Conservation (phyloP, 2,329 filamentous ascomycete genomes). For the Apiospora pterosperma region DNA sequence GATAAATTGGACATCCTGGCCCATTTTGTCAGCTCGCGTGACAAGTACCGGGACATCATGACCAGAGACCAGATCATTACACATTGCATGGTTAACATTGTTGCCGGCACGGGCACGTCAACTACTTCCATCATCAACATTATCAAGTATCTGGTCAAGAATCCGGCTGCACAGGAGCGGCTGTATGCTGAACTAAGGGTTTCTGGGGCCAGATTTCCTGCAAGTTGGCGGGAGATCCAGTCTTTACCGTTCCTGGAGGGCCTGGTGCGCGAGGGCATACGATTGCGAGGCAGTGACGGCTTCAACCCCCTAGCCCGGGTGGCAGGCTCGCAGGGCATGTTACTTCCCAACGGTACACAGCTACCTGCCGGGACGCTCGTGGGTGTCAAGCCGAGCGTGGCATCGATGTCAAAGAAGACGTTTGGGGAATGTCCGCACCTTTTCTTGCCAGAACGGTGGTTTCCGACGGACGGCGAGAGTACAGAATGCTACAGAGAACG, state of each 20-base stretch:
- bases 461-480: neutral
- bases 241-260: constrained; percentile 5
- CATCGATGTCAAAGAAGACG: constrained; percentile 1
- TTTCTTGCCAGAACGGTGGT: constrained; percentile 8
- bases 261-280: constrained; percentile 7
- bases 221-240: constrained; percentile 5
- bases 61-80: constrained; percentile 7
- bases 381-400: constrained; percentile 6
- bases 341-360: neutral
- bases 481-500: neutral
- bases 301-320: constrained; percentile 7
- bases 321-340: neutral
- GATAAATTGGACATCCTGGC: constrained; percentile 5
- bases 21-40: constrained; percentile 5
- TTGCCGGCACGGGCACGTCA: constrained; percentile 6
- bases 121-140: neutral
- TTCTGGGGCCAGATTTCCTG: neutral
- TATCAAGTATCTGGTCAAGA: neutral
- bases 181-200: constrained; percentile 2
- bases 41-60: neutral
- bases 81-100: constrained; percentile 6
- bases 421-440: constrained; percentile 4
- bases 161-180: neutral
- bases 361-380: constrained; percentile 7
- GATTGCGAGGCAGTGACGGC: neutral